Base-by-base conservation (phyloP, 2,329 filamentous ascomycete species). In the Sporothrix phasma region DNA sequence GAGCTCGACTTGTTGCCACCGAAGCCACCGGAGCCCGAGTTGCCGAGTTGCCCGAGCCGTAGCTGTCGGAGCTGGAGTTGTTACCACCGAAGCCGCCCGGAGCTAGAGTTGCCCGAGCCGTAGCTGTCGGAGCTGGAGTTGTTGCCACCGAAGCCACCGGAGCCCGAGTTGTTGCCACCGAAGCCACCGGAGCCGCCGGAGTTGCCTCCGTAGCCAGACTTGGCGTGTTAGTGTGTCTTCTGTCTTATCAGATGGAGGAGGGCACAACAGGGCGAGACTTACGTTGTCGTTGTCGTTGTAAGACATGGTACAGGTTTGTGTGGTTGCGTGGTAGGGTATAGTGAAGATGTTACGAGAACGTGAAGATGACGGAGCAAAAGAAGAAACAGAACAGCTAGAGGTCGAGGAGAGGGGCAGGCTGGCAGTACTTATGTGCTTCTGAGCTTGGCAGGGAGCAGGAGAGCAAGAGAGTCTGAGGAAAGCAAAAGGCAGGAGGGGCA, bases 221-320 rank as follows among this genome's bases (percentile, higher is more conserved):
- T 8, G 5, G 39, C 1, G 5, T 37, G 53, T 53, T 65, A 22
- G 49, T 29, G 6, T 61, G 11, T 10, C n/a, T 8, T 41, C 22
- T 51, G 19, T 47, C 15, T 22, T 7, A 54, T n/a, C 13, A 46
- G 17, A 29, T 7, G n/a, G 47, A 22, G n/a, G 24, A 13, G 53
- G 5, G 39, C 5, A 45, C 5, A n/a, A 34, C n/a, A n/a, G n/a
- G n/a, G n/a, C n/a, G n/a, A n/a, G 15, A 53, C 64, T n/a, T 45
- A 72, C 69, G 66, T 70, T 68, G 68, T 73, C 71, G 71, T 73
- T 70, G 68, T 75, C 73, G 75, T 75, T 72, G 70, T 77, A 80
- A 76, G 79, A 81, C 79, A 81, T 79, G 63, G 39, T 76, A 69
- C 67, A 56, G 39, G 37, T 37, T 43, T 65, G 46, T 5, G 43